These are phyloP conservation scores for Diaporthe vaccinii DNA, from an alignment of 2,329 filamentous ascomycete species.

Conservation along the genomic window DNA sequence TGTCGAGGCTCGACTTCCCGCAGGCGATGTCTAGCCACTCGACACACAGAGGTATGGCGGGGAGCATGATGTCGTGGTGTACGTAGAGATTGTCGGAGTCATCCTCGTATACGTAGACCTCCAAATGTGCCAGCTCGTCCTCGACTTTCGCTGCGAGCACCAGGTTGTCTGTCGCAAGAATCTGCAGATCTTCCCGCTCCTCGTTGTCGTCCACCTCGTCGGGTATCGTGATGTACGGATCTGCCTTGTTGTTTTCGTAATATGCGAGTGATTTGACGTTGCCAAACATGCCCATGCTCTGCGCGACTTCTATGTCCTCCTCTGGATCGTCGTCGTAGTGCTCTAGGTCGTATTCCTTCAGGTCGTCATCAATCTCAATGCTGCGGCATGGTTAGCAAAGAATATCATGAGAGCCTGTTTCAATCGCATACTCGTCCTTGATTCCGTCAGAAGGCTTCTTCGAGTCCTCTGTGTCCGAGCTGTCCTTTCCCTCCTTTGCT, in stretches of 20 bases:
- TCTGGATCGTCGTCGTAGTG: constrained; percentile 91
- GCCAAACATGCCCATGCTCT: constrained; percentile 91
- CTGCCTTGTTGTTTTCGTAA: constrained; percentile 93
- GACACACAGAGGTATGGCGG: constrained; percentile 92
- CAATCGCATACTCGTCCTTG: constrained; percentile 52
- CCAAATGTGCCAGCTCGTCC: constrained; percentile 95
- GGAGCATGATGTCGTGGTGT: constrained; percentile 99
- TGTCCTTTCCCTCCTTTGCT: constrained; percentile 52
- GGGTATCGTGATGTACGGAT: constrained; percentile 93
- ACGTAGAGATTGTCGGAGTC: constrained; percentile 96
- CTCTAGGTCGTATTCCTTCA: constrained; percentile 96
- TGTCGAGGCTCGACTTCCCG: constrained; percentile 73
- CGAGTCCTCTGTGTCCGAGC: constrained; percentile 40
- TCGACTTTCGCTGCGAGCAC: constrained; percentile 94
- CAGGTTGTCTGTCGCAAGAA: constrained; percentile 92
- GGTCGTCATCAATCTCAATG: constrained; percentile 79
- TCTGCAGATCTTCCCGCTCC: constrained; percentile 92
- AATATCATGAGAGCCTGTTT: constrained; percentile 1
- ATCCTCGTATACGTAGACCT: constrained; percentile 98
- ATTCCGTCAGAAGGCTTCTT: constrained; percentile 44
- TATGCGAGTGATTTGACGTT: constrained; percentile 95
- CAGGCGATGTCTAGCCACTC: constrained; percentile 98
- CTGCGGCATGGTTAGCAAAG: constrained; percentile 50
- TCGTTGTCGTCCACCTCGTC: constrained; percentile 79
- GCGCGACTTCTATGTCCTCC: constrained; percentile 70